Conservation (phyloP, 2,329 filamentous ascomycete species). For the Alternaria burnsii region DNA sequence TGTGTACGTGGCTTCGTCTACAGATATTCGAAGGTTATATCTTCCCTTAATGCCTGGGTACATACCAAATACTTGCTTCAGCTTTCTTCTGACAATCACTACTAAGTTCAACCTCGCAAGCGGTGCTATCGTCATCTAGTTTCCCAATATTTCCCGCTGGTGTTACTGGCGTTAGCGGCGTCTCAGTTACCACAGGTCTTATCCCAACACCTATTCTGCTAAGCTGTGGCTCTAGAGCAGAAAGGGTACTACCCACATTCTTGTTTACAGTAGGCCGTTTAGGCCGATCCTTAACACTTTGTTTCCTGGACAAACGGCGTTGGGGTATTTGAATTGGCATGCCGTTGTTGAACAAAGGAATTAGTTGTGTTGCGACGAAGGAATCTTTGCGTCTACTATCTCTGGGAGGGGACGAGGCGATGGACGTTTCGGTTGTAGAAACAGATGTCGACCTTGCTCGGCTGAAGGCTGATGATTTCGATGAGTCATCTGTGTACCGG, state of each 20-base stretch:
- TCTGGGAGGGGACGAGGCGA: neutral
- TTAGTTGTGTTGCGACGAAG: neutral
- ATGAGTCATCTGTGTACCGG: neutral
- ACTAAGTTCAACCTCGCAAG: neutral
- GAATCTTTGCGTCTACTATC: neutral
- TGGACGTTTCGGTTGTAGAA: neutral
- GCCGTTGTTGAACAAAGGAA: neutral
- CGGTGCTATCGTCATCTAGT: neutral
- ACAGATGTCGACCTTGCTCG: neutral
- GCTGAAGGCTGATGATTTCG: neutral
- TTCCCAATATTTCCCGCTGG: neutral
- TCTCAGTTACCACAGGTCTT: neutral
- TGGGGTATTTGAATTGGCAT: neutral
- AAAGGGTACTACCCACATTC: rapidly evolving
- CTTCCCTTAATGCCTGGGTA: neutral
- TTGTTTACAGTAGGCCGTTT: neutral
- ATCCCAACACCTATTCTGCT: neutral
- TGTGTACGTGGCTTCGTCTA: neutral
- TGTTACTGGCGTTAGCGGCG: neutral
- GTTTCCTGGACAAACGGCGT: neutral
- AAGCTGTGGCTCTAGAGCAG: neutral
- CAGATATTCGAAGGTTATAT: neutral
- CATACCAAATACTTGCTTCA: neutral
- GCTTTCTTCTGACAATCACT: neutral
- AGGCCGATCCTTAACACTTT: neutral